phyloP scores from a whole-genome alignment of 2,329 filamentous ascomycete genomes.

The Ascochyta viciae-villosae region DNA sequence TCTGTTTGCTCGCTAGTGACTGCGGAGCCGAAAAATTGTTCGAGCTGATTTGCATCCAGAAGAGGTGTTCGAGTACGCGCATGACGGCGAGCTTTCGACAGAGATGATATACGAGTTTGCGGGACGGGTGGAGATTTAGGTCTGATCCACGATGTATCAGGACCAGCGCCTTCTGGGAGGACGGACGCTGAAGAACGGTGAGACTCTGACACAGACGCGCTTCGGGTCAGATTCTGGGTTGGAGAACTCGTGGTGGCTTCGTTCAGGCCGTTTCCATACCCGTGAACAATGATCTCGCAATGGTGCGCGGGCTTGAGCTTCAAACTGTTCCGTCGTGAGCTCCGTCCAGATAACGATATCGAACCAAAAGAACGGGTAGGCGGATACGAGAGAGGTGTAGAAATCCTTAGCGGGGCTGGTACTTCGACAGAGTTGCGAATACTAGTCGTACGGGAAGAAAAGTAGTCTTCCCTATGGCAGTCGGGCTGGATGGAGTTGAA shows the following conservation, averaged over 20 bases:
- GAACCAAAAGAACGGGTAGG: slow-evolving; percentile 40
- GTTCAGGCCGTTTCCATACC: slow-evolving; percentile 49
- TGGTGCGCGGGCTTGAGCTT: slow-evolving; percentile 29
- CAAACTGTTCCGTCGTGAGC: slow-evolving; percentile 40
- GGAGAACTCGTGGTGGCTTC: slow-evolving; percentile 22
- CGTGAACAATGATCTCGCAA: slow-evolving; percentile 50
- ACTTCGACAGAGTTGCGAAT: slow-evolving; percentile 41
- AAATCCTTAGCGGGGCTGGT: slow-evolving; percentile 36
- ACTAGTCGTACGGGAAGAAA: slow-evolving; percentile 32
- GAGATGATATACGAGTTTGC: slow-evolving; percentile 19
- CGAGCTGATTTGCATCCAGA: slow-evolving; percentile 30
- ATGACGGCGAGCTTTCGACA: slow-evolving; percentile 19
- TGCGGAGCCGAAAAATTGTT: slow-evolving; percentile 15
- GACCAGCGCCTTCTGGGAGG: slow-evolving; percentile 21
- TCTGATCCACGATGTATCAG: slow-evolving; percentile 31
- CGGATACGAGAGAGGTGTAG: slow-evolving; percentile 40
- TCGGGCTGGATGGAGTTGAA: slow-evolving; percentile 52
- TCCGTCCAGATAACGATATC: slow-evolving; percentile 38
- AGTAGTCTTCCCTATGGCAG: slow-evolving; percentile 54
- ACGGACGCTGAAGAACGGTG: slow-evolving; percentile 23
- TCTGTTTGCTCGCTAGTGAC: slow-evolving; percentile 2
- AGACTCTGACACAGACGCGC: slow-evolving; percentile 5
- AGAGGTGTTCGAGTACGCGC: slow-evolving; percentile 31
- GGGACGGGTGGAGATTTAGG: slow-evolving; percentile 22
- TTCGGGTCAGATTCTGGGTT: neutral